phyloP scores from a whole-genome alignment of 345 rosid genomes.

The Moricandia moricandioides region DNA sequence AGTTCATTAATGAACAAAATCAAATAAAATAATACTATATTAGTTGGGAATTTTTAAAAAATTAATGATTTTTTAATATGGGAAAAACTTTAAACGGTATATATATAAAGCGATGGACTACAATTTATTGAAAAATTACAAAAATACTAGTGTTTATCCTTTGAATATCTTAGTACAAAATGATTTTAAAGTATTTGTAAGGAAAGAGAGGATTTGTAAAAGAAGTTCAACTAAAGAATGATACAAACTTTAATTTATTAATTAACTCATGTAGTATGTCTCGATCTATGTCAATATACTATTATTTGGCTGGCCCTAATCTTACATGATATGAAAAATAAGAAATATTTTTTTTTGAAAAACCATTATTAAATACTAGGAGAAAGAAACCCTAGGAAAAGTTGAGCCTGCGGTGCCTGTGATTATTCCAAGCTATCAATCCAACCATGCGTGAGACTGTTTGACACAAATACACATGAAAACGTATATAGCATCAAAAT shows the following conservation, averaged over 20 bases:
- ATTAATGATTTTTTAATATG: no score
- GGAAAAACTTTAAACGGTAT: no score
- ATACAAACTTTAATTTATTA: not conserved
- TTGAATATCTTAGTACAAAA: no score
- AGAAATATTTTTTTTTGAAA: not conserved
- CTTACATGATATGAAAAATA: not conserved
- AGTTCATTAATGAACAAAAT: no score
- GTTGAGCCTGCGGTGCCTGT: conserved; percentile 30
- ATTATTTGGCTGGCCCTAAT: not conserved
- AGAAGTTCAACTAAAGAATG: not conserved
- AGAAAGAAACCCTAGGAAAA: conserved; percentile 33
- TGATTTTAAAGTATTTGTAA: no score
- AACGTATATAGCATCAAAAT: conserved; percentile 9
- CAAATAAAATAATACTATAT: no score
- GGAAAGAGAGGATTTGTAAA: not conserved
- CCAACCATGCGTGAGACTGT: conserved; percentile 40
- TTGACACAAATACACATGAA: conserved; percentile 39
- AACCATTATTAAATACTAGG: not conserved
- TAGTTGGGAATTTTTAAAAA: no score
- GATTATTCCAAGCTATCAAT: conserved; percentile 32
- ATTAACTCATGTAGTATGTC: not conserved
- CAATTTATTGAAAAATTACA: no score
- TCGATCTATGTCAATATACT: not conserved
- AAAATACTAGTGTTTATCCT: no score
- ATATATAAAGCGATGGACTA: no score